Evolutionary conservation across 2,329 filamentous ascomycete genomes (phyloP).

Genomic region (Penicillium crustosum): DNA sequence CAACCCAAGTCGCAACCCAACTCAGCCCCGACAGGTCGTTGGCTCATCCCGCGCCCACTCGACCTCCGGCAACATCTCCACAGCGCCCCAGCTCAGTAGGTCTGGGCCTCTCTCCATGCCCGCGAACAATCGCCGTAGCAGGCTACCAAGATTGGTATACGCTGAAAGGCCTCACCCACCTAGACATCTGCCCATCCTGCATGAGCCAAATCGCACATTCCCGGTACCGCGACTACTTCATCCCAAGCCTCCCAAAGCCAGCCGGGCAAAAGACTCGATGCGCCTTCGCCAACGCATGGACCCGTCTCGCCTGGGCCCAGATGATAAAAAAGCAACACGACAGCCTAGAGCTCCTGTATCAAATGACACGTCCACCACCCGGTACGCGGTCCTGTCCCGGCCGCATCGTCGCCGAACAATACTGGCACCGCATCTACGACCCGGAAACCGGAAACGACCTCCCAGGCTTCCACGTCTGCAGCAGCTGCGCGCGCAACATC

Average conservation of each 20-base stretch:
- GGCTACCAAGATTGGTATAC: constrained; percentile 79
- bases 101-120: constrained; percentile 63
- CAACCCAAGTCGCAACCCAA: constrained; percentile 1
- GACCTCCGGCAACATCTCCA: constrained; percentile 12
- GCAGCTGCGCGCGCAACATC: constrained; percentile 69
- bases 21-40: constrained; percentile 9
- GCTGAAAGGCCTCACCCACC: constrained; percentile 65
- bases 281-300: constrained; percentile 80
- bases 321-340: constrained; percentile 68
- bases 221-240: constrained; percentile 66
- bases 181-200: constrained; percentile 82
- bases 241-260: constrained; percentile 59
- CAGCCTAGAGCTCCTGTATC: constrained; percentile 68
- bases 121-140: constrained; percentile 60
- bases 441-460: constrained; percentile 64
- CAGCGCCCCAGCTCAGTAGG: constrained; percentile 19
- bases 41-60: constrained; percentile 4
- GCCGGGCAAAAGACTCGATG: constrained; percentile 64
- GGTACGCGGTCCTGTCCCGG: constrained; percentile 60
- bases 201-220: constrained; percentile 70
- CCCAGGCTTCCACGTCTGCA: constrained; percentile 72
- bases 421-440: constrained; percentile 76
- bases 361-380: constrained; percentile 63
- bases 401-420: constrained; percentile 55
- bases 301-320: constrained; percentile 79